Evolutionary conservation across 495 filamentous ascomycete genomes (phyloP), one percentile per base, ranked within the genome.

Genomic region (Aspergillus sclerotioniger): DNA sequence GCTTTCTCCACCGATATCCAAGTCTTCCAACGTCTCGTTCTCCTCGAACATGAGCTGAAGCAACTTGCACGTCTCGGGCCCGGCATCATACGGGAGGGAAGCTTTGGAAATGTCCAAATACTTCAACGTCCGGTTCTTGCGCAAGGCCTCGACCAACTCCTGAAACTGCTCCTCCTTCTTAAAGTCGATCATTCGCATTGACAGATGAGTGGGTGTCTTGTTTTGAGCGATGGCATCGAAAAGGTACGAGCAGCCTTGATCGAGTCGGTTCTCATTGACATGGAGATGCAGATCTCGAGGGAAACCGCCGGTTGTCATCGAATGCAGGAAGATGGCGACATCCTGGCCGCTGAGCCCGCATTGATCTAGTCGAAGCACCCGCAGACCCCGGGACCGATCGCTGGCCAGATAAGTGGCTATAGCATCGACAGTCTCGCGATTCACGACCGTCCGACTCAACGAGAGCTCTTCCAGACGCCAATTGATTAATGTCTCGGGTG

Each of bases 1-100:
- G 61, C 88, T 88, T 67, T 96, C 94, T 6, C 94, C 94, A 7
- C 91, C 94, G 45, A 97, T 84, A 67, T 96, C 89, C 15, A 98
- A 73, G 54, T 85, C 89, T 55, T 85, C 81, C 12, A 98, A 75
- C 0, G 87, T 90, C 9, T 80, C 73, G 62, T 98, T 97, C 53
- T 85, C 77, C 28, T 87, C 84, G 60, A 98, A 90, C 73, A 97
- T 83, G 43, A 80, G 58, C 61, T 88, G 83, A 15, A 97, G 66
- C n/a, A 85, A 79, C 44, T 84, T 78, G 59, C 88, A 90, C 0
- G 91, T 92, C 52, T 90, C 85, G 2, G 83, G 78, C 37, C 85
- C 83, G 1, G 89, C 86, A 54, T 92, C 87, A 39, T 87, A 88
- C 0, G 92, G 90, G 5, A 96, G 83, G 2, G 91, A 90, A 16